phyloP scores from a whole-genome alignment of 169 alveolate genomes.

The Amoebophrya sp. region DNA sequence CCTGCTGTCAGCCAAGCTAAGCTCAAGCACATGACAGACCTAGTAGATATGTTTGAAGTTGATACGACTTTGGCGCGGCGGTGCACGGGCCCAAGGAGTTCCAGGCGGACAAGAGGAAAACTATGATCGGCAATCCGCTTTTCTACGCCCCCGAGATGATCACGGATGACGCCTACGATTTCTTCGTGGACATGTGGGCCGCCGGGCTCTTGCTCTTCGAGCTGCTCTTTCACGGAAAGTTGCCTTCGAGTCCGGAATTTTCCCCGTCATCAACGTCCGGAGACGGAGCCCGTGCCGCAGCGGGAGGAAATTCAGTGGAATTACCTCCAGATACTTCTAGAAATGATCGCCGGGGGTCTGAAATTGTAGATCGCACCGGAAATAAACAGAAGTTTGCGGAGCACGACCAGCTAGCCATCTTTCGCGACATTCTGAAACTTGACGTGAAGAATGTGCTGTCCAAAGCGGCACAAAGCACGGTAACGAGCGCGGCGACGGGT shows the following conservation, averaged over 20 bases:
- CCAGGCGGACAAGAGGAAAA: background rate
- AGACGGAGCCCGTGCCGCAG: too few relatives aligned
- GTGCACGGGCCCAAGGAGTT: background rate
- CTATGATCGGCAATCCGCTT: background rate
- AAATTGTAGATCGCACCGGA: too few relatives aligned
- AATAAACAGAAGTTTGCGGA: background rate
- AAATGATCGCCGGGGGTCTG: too few relatives aligned
- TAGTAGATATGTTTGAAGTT: too few relatives aligned
- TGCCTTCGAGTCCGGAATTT: too few relatives aligned
- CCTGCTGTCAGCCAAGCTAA: too few relatives aligned
- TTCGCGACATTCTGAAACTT: background rate
- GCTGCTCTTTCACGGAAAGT: background rate
- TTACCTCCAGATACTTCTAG: too few relatives aligned
- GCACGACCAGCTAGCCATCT: background rate
- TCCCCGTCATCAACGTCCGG: too few relatives aligned
- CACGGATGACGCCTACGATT: background rate
- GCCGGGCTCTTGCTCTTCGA: background rate
- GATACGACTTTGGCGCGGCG: constrained; percentile 22
- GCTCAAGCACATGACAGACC: too few relatives aligned
- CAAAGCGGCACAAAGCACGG: too few relatives aligned
- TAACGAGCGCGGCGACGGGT: too few relatives aligned
- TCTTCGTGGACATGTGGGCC: background rate
- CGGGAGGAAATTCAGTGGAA: too few relatives aligned
- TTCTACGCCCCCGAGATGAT: constrained; percentile 4
- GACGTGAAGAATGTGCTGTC: background rate